A percentile compares a stretch with the other conserved stretches of the same genome.
Evolutionary conservation across 129 eudicot genomes (phyloP).

Genomic region (Pulicaria dysenterica): DNA sequence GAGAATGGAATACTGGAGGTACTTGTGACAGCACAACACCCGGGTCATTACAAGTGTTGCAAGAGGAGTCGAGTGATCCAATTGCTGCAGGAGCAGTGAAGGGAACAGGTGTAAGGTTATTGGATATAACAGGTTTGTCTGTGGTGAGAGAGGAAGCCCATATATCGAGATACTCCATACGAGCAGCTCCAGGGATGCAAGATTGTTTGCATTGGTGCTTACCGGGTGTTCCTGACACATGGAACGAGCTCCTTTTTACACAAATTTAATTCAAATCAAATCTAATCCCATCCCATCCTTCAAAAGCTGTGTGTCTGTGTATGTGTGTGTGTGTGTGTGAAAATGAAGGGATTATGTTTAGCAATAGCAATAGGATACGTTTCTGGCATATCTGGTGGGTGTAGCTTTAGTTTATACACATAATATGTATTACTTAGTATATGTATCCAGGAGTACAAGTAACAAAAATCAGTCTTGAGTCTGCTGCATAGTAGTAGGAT

Average conservation of each 20-base stretch:
- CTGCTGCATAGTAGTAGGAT: too few relatives aligned
- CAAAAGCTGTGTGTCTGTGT: background rate
- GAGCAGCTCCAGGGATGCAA: slow-evolving; percentile 39
- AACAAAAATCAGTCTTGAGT: too few relatives aligned
- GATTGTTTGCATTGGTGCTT: slow-evolving; percentile 50
- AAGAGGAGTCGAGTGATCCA: slow-evolving; percentile 62
- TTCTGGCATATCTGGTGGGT: too few relatives aligned
- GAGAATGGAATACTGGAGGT: slow-evolving; percentile 92
- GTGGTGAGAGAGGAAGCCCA: slow-evolving; percentile 67
- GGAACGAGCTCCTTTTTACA: slow-evolving; percentile 43
- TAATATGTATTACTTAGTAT: too few relatives aligned
- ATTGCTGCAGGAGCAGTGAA: slow-evolving; percentile 61
- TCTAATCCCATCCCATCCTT: too few relatives aligned
- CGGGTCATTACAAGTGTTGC: slow-evolving; percentile 50
- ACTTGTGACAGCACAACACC: slow-evolving; percentile 78
- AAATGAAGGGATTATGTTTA: too few relatives aligned
- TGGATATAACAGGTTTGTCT: slow-evolving; percentile 71
- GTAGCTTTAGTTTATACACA: too few relatives aligned
- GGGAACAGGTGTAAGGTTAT: slow-evolving; percentile 59
- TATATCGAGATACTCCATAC: slow-evolving; percentile 32
- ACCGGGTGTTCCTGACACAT: slow-evolving; percentile 43
- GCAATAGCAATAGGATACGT: too few relatives aligned
- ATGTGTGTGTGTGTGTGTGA: background rate
- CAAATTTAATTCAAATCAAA: too few relatives aligned
- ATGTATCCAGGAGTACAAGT: too few relatives aligned